These are phyloP conservation scores for Ophiostoma tasmaniense DNA, from an alignment of 2,329 filamentous ascomycete species.

Conservation along the genomic window DNA sequence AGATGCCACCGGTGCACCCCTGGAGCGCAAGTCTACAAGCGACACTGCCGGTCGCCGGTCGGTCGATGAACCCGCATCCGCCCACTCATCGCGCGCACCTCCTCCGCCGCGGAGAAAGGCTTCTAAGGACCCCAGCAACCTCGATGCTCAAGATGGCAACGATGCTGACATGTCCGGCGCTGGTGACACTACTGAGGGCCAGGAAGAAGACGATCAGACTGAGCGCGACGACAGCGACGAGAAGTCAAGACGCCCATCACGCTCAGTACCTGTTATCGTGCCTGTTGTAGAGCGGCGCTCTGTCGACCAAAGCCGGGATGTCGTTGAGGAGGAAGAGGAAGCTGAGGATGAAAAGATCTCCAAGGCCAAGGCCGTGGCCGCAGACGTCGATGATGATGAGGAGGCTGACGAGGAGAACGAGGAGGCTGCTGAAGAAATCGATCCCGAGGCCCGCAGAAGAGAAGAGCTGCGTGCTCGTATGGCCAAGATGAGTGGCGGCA, in stretches of 20 bases:
- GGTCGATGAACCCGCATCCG: constrained; percentile 36
- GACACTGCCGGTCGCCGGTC: constrained; percentile 43
- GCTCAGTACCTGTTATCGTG: constrained; percentile 13
- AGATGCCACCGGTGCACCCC: constrained; percentile 28
- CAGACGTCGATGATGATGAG: constrained; percentile 25
- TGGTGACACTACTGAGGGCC: constrained; percentile 54
- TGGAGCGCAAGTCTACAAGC: constrained; percentile 41
- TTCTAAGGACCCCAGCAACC: constrained; percentile 35
- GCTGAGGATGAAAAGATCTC: not conserved
- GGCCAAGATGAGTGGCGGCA: constrained; percentile 97
- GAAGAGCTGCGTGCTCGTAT: constrained; percentile 89
- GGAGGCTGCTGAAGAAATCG: constrained; percentile 77
- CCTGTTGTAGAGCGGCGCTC: constrained; percentile 13
- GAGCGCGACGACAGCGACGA: constrained; percentile 71
- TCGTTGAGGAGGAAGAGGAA: constrained; percentile 7
- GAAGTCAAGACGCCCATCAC: constrained; percentile 31
- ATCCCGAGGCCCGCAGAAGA: constrained; percentile 76
- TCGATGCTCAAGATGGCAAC: constrained; percentile 49
- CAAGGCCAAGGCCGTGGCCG: not conserved
- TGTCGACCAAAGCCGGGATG: constrained; percentile 1
- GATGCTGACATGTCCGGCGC: constrained; percentile 58
- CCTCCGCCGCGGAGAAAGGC: constrained; percentile 45
- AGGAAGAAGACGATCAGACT: constrained; percentile 48
- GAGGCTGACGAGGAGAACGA: constrained; percentile 53
- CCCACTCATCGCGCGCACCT: constrained; percentile 31